Evolutionary conservation across 2,329 filamentous ascomycete species (phyloP).

Genomic region (Aureobasidium sp.): DNA sequence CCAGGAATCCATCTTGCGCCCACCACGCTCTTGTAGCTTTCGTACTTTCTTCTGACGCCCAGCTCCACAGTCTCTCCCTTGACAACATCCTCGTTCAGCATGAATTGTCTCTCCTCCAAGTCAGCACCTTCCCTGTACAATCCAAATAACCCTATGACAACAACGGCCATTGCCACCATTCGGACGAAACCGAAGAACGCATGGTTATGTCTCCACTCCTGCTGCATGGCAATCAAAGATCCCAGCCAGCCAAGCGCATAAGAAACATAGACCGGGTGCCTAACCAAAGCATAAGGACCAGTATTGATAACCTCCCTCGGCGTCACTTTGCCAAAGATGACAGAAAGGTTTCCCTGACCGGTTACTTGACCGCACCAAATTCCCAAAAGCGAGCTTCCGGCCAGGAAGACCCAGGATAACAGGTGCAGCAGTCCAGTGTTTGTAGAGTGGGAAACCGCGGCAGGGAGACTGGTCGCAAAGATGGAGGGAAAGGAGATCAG

Average conservation of each 20-base stretch:
- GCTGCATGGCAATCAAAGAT: background rate
- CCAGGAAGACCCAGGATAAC: background rate
- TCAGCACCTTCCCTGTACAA: constrained; percentile 8
- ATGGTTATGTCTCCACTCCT: constrained; percentile 1
- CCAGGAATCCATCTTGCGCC: constrained; percentile 9
- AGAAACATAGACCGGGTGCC: constrained; percentile 4
- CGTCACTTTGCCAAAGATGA: constrained; percentile 12
- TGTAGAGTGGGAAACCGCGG: background rate
- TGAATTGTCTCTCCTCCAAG: constrained; percentile 11
- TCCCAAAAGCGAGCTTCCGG: background rate
- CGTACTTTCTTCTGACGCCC: constrained; percentile 9
- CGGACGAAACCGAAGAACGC: background rate
- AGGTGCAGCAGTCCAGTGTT: background rate
- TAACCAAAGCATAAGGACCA: constrained; percentile 9
- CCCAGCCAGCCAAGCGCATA: constrained; percentile 9
- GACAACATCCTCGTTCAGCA: background rate
- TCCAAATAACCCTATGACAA: constrained; percentile 2
- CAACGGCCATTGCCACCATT: background rate
- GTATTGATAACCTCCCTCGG: constrained; percentile 1
- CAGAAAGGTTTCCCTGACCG: background rate
- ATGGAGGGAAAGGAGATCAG: constrained; percentile 5
- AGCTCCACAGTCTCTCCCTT: background rate
- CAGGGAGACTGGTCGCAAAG: background rate
- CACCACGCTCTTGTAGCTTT: constrained; percentile 9
- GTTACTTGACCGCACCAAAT: background rate